A percentile compares a stretch with the other conserved stretches of the same genome.
Evolutionary conservation across 352 stramenopile genomes (phyloP).

Genomic region (Phytophthora vignae): DNA sequence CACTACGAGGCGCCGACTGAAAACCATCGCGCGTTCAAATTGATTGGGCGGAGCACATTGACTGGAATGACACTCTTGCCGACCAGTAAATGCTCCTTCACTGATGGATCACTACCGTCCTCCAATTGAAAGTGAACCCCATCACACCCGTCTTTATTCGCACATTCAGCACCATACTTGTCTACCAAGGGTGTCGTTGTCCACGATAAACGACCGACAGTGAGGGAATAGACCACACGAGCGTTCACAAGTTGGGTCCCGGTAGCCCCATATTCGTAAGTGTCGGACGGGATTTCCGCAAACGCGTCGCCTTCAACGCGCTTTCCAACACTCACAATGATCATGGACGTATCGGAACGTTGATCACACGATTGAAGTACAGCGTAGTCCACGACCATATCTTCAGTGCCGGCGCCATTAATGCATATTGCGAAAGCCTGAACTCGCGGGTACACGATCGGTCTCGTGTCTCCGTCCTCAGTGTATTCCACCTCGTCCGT

Average conservation of each 20-base stretch:
- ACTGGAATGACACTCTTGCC: slow-evolving; percentile 3
- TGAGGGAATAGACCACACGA: slow-evolving; percentile 29
- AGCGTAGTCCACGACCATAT: background rate
- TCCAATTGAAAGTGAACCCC: slow-evolving; percentile 18
- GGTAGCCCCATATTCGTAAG: background rate
- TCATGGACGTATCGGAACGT: slow-evolving; percentile 17
- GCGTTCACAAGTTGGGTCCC: slow-evolving; percentile 5
- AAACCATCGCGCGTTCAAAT: slow-evolving; percentile 5
- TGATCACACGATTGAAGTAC: slow-evolving; percentile 14
- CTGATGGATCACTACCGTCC: background rate
- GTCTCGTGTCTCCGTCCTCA: no score
- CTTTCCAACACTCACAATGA: slow-evolving; percentile 24
- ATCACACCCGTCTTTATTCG: background rate
- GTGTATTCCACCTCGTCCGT: no score
- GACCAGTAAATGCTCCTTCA: slow-evolving; percentile 8
- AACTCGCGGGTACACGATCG: slow-evolving; percentile 11
- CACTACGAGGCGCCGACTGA: background rate
- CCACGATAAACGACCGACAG: slow-evolving; percentile 30
- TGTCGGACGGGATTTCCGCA: background rate
- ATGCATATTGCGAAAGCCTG: slow-evolving; percentile 25
- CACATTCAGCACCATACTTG: slow-evolving; percentile 8
- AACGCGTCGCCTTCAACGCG: slow-evolving; percentile 22
- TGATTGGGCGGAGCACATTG: slow-evolving; percentile 12
- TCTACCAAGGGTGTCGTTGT: background rate
- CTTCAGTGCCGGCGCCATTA: background rate